Base-by-base conservation (phyloP, 1,284 basidiomycete species). In the Fomitopsis pinicola region DNA sequence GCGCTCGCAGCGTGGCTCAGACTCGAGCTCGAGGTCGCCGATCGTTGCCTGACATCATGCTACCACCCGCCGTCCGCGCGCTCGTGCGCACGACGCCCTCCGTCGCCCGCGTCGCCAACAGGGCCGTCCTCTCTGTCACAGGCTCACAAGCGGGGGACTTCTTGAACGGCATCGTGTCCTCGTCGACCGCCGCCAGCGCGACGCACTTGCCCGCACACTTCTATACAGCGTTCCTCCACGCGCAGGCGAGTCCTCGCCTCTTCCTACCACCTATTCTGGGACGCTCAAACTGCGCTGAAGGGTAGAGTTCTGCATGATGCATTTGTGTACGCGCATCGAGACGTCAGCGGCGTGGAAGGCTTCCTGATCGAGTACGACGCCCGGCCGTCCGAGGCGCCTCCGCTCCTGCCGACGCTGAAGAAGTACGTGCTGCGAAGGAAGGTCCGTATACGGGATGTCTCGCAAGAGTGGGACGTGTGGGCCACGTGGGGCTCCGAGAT, bases 371-470 rank as follows among this genome's bases (percentile, higher is more conserved):
- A 96, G 74, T 88, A 87, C 68, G 91, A 89, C 73, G 76, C 82
- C 1, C 78, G 79, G 44, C 74, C 76, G 9, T 82, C 80, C 59
- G 82, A 88, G 57, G 82, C 84, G 17, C 81, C 82, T 0, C 75
- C 86, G 0, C 77, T 97, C 42, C 72, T 88, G 22, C 73, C 82
- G 26, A 78, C 89, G 66, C 79, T 97, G 63, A 94, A 92, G 68
- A 89, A 91, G 7, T 95, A 94, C 76, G 85, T 97, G 60, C 82
- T 99, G 2, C 87, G 97, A 5, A 88, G 93, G 33, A 97, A 95
- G 74, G 93, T 98, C 42, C 89, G 88, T 71, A 76, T 98, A 44
- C 80, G 83, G 55, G 89, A 95, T 70, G 89, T 89, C 1, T 85
- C 87, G 1, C 80, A 85, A 3, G 82, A 91, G 65, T 95, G 87